These are phyloP conservation scores for Gnomoniopsis sp. DNA, from an alignment of 2,329 filamentous ascomycete genomes.

Conservation along the genomic window DNA sequence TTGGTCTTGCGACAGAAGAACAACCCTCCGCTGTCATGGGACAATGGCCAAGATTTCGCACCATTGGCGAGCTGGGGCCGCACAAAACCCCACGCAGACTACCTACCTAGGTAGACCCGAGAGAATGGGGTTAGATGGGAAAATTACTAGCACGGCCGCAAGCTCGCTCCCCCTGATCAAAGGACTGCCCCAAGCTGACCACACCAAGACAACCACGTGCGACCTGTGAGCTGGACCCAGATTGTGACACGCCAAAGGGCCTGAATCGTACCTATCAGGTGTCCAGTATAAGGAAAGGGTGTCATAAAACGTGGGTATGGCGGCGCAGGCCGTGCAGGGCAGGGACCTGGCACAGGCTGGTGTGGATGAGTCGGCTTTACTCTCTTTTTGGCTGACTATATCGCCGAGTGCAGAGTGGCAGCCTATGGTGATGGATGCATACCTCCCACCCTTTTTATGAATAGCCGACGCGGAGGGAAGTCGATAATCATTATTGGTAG, in stretches of 20 bases:
- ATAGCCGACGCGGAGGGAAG: not conserved
- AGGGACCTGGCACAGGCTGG: slow-evolving; percentile 1
- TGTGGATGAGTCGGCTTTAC: slow-evolving; percentile 1
- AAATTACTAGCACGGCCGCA: too few relatives aligned
- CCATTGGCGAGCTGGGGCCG: not conserved
- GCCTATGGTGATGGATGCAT: not conserved
- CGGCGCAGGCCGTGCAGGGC: slow-evolving; percentile 1
- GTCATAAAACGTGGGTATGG: slow-evolving; percentile 13
- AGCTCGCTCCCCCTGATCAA: too few relatives aligned
- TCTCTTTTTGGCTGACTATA: slow-evolving; percentile 7
- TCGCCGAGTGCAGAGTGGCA: slow-evolving; percentile 11
- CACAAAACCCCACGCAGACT: not conserved
- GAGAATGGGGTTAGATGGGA: not conserved
- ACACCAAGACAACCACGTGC: slow-evolving; percentile 8
- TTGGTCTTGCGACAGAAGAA: not conserved
- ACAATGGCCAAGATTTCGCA: not conserved
- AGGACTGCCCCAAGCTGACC: slow-evolving; percentile 2
- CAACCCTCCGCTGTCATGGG: not conserved
- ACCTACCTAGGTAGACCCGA: slow-evolving; percentile 4
- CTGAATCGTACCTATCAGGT: slow-evolving; percentile 4
- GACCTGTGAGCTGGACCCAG: slow-evolving; percentile 2
- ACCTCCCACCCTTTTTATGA: not conserved
- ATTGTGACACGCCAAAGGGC: slow-evolving; percentile 11
- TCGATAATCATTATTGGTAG: not conserved
- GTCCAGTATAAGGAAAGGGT: not conserved